Base-by-base conservation (phyloP, 371 early-diverging fungal species). In the Mortierella sp. region DNA sequence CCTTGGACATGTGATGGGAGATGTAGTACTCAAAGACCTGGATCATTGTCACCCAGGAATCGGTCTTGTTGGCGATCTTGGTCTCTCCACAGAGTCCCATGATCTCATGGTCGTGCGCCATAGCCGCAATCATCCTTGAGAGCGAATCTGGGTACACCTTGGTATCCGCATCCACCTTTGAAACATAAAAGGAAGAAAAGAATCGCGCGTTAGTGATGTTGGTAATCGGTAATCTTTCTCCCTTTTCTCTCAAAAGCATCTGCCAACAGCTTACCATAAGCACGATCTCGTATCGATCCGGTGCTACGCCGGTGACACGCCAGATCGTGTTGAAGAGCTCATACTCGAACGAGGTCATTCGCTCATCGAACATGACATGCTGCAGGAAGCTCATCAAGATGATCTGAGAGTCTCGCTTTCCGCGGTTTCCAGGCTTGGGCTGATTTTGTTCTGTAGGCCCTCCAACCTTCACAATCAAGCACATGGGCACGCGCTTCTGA, bases 361-460 rank as follows among this genome's bases (percentile, higher is more conserved):
- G 91, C 72, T 97, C 97, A 56, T 96, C 90, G 84, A 96, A 97
- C 80, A 95, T 90, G 50, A 97, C 92, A 61, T 94, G 92, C 69
- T 93, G 90, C 83, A 99, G 89, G 84, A 99, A 99, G 43, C 92
- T 87, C 98, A 99, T 99, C 47, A 99, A 73, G 56, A 99, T 87
- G 59, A 99, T 92, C 82, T 99, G 99, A 26, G 96, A 96, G 80
- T 99, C 99, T 60, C 99, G 91, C 82, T 99, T 99, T 56, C 99
- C 99, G 51, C 99, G 86, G 80, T 99, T 98, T 28, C 97, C 97
- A 0, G 96, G 90, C 72, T 94, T 93, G 24, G 84, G 62, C 68
- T 84, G 72, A 64, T 82, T 76, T 9, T 80, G 73, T 58, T 97
- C 96, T 21, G 85, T 86, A 4, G 90, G 89, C 0, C 93, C 90